Base-by-base conservation (phyloP, 2,329 filamentous ascomycete species). In the Zelopaecilomyces penicillatus region DNA sequence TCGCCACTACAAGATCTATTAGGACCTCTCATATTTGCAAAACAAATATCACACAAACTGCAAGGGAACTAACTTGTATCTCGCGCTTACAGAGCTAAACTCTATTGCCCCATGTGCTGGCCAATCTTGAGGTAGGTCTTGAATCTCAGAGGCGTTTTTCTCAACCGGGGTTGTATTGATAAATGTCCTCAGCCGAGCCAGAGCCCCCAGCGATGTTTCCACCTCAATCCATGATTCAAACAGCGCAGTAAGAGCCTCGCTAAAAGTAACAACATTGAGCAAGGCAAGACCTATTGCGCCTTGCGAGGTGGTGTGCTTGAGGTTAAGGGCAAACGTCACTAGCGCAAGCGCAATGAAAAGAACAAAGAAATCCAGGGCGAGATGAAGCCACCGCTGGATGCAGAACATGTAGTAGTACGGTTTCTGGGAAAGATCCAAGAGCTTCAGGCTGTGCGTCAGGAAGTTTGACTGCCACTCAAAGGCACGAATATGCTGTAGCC, bases 311-410 rank as follows among this genome's bases (percentile, higher is more conserved):
- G 35, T 48, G 29, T 32, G 9, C 11, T 10, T 33, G 12, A 19
- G 35, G 12, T 30, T 42, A 5, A 49, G 30, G 4, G 71, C 65
- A 2, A 68, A 65, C 1, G 73, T 54, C 7, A 65, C 58, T 1
- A 55, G 42, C 4, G 47, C 39, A 1, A 47, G 31, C 2, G 49
- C 46, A 1, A 69, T 67, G 30, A 74, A 60, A 4, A 43, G 42
- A 6, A 44, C 44, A 26, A 50, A 51, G 9, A 74, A 51, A 44
- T 73, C 68, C 10, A 74, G 50, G 2, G 69, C 67, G 1, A 74
- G 53, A 0, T 57, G 65, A 2, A 74, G 59, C 70, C 71, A 74
- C 27, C 66, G 58, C 50, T 74, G 71, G 9, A 73, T 65, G 31
- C 65, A 64, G 42, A 64, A 67, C 27, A 73, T 60, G 7, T 70